These are phyloP conservation scores for Colletotrichum tanaceti DNA, from an alignment of 2,329 filamentous ascomycete species.

Conservation along the genomic window DNA sequence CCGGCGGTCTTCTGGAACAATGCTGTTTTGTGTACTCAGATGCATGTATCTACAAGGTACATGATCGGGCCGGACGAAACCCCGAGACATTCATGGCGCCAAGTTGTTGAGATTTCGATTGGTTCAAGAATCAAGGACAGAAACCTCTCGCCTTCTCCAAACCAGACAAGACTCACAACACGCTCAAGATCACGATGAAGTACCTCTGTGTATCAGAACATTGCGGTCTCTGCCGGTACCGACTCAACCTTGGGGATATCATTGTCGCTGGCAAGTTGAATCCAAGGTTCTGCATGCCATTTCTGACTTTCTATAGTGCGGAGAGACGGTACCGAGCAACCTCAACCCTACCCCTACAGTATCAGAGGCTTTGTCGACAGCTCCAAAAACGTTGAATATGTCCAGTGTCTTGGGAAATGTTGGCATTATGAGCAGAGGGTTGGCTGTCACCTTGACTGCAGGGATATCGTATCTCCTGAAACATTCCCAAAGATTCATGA, in stretches of 20 bases:
- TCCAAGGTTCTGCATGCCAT: too few species aligned
- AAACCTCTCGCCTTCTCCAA: not conserved
- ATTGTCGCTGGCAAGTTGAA: constrained; percentile 21
- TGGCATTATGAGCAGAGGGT: constrained; percentile 13
- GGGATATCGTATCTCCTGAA: not conserved
- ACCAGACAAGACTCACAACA: not conserved
- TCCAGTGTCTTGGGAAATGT: constrained; percentile 16
- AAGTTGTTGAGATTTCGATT: not conserved
- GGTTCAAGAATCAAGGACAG: not conserved
- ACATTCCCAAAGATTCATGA: constrained; percentile 5
- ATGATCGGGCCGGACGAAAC: not conserved
- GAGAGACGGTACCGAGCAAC: not conserved
- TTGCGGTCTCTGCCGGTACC: constrained; percentile 21
- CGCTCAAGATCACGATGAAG: constrained; percentile 7
- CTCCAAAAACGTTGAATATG: not conserved
- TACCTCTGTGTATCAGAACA: constrained; percentile 11
- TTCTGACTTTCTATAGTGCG: constrained; percentile 14
- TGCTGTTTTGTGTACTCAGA: not conserved
- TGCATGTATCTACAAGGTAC: not conserved
- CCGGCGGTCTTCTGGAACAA: too few species aligned
- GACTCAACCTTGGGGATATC: constrained; percentile 2
- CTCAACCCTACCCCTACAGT: constrained; percentile 15
- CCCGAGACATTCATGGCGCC: not conserved
- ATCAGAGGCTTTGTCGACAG: constrained; percentile 12
- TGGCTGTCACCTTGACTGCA: constrained; percentile 24